Percentiles rank a stretch among this genome's conserved stretches.
phyloP scores from a whole-genome alignment of 345 rosid species.

The Gynandropsis gynandra region DNA sequence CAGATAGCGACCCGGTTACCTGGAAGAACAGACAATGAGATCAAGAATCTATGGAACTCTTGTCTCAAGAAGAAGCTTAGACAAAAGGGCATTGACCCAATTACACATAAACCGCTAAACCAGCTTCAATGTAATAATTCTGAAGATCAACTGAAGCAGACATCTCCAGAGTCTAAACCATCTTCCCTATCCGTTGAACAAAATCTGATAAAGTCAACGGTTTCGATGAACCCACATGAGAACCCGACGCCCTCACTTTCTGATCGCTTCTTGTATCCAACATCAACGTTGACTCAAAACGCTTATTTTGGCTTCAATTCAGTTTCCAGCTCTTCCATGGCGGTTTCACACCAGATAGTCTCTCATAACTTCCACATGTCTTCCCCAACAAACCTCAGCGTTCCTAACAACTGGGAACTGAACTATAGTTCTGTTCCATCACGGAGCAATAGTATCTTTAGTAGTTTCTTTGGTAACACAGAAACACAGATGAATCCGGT shows the following conservation, averaged over 20 bases:
- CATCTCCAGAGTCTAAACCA: conserved; percentile 11
- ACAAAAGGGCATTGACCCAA: conserved; percentile 35
- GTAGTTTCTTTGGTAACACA: conserved; percentile 28
- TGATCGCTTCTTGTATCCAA: conserved; percentile 21
- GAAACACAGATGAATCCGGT: conserved; percentile 14
- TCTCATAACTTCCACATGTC: conserved; percentile 31
- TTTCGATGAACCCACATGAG: conserved; percentile 23
- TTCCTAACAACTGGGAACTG: conserved; percentile 42
- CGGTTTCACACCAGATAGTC: conserved; percentile 31
- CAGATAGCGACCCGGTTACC: conserved; percentile 55
- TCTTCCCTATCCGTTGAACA: conserved; percentile 14
- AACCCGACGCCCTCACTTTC: conserved; percentile 25
- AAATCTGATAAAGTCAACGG: conserved; percentile 28
- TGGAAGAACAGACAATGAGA: conserved; percentile 62
- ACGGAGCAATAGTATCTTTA: conserved; percentile 25
- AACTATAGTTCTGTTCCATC: conserved; percentile 25
- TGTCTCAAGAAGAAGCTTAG: conserved; percentile 60
- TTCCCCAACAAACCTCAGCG: conserved; percentile 41
- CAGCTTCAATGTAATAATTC: conserved; percentile 38
- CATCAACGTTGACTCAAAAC: conserved; percentile 21
- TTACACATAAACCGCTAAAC: conserved; percentile 34
- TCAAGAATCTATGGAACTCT: conserved; percentile 64
- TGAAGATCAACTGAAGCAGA: conserved; percentile 31
- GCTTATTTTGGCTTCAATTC: conserved; percentile 37
- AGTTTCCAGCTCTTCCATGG: conserved; percentile 21